phyloP scores from a whole-genome alignment of 257 asterid species.

The Ajuga chamaepitys region DNA sequence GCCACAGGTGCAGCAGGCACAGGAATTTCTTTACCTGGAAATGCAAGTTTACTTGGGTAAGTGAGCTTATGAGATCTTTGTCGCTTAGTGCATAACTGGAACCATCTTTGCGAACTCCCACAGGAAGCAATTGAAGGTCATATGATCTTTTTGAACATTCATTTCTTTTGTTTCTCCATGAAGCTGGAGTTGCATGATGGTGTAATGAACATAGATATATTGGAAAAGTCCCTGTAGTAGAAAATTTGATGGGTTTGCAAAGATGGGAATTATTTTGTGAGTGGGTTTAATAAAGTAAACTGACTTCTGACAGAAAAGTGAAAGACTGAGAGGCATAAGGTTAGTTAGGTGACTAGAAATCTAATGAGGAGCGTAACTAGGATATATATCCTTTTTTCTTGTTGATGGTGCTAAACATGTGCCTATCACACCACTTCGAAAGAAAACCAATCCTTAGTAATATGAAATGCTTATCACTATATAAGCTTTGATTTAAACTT shows the following conservation, averaged over 20 bases:
- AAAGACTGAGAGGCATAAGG: not conserved
- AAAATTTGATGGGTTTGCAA: slow-evolving; percentile 1
- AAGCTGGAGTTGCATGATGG: not conserved
- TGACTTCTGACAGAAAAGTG: not conserved
- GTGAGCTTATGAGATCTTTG: slow-evolving; percentile 13
- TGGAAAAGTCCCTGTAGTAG: not conserved
- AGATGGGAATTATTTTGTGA: not conserved
- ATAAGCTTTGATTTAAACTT: not conserved
- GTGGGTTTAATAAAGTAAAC: not conserved
- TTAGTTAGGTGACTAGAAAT: not conserved
- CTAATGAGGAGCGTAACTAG: not conserved
- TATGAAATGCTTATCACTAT: no score
- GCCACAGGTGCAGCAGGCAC: slow-evolving; percentile 40
- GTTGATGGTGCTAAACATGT: no score
- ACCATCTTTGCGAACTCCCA: not conserved
- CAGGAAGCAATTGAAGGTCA: not conserved
- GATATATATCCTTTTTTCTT: no score
- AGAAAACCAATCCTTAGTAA: no score
- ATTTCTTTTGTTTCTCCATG: not conserved
- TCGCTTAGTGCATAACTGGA: not conserved
- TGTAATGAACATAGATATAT: not conserved
- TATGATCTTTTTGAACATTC: not conserved
- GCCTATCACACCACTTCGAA: no score
- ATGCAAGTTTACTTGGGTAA: slow-evolving; percentile 94
- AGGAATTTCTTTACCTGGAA: slow-evolving; percentile 72